Evolutionary conservation across 148 eudicot species (phyloP).

Genomic region (Vaccinium corymbosum): DNA sequence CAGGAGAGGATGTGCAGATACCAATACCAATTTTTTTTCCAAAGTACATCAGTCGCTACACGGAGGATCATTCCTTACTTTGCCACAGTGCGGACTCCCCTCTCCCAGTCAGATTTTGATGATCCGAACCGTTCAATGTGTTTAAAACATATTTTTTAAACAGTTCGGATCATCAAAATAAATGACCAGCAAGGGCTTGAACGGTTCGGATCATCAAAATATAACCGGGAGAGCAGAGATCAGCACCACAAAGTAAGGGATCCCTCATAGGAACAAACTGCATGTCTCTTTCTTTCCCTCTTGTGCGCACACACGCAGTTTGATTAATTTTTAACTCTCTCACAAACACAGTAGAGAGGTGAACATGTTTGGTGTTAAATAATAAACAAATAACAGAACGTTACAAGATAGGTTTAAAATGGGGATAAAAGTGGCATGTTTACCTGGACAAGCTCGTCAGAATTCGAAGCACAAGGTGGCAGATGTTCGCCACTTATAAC

Average conservation of each 20-base stretch:
- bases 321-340: background rate
- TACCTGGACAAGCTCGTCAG: slow-evolving; percentile 96
- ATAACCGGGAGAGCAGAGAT: too few species aligned
- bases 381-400: background rate
- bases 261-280: too few species aligned
- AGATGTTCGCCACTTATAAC: slow-evolving; percentile 70
- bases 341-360: background rate
- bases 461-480: slow-evolving; percentile 74
- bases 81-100: too few species aligned
- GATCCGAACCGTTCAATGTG: too few species aligned
- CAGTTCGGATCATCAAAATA: too few species aligned
- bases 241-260: too few species aligned
- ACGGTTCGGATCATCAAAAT: too few species aligned
- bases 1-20: background rate
- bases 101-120: too few species aligned
- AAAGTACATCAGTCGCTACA: background rate
- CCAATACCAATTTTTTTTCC: background rate
- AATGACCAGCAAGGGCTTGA: too few species aligned
- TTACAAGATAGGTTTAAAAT: background rate
- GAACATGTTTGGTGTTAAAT: background rate
- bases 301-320: background rate
- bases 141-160: too few species aligned
- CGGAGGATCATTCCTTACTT: too few species aligned
- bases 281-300: background rate
- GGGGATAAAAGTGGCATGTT: background rate